Conservation (phyloP, 1,139 yeast species). For the Suhomyces ambrosiae region DNA sequence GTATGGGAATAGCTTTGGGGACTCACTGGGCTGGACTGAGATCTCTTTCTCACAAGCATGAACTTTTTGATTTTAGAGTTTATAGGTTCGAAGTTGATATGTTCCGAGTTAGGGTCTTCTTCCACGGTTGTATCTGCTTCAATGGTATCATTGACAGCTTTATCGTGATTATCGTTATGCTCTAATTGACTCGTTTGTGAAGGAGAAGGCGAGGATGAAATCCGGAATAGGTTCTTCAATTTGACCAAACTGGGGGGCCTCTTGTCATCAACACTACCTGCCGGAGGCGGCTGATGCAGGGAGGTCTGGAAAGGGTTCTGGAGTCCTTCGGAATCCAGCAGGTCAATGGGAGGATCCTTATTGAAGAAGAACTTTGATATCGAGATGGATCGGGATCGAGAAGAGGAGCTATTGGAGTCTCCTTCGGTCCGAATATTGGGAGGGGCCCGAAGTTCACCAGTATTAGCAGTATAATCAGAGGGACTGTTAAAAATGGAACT, state of each 20-base stretch:
- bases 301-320: slow-evolving; percentile 6
- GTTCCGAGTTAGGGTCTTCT: too few species aligned
- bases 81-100: too few species aligned
- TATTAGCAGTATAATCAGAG: slow-evolving; percentile 1
- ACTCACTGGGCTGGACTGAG: slow-evolving; percentile 27
- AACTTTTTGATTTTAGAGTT: slow-evolving; percentile 14
- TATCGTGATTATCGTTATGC: not conserved
- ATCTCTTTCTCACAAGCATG: slow-evolving; percentile 26
- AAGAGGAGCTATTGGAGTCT: slow-evolving; percentile 9
- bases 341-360: slow-evolving; percentile 19
- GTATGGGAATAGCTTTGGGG: slow-evolving; percentile 12
- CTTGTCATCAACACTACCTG: slow-evolving; percentile 11
- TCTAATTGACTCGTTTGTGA: not conserved
- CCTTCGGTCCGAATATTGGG: slow-evolving; percentile 14
- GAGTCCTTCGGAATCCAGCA: slow-evolving; percentile 2
- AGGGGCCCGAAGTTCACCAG: slow-evolving; percentile 12
- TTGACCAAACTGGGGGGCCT: slow-evolving; percentile 19
- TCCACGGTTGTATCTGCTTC: not conserved
- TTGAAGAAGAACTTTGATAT: slow-evolving; percentile 21
- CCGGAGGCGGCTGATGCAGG: slow-evolving; percentile 6
- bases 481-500: slow-evolving; percentile 10
- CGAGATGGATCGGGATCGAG: slow-evolving; percentile 23
- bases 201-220: slow-evolving; percentile 12
- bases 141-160: too few species aligned
- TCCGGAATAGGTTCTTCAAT: slow-evolving; percentile 18